These are phyloP conservation scores for Bipolaris cookei DNA, from an alignment of 2,329 filamentous ascomycete genomes.

Conservation along the genomic window DNA sequence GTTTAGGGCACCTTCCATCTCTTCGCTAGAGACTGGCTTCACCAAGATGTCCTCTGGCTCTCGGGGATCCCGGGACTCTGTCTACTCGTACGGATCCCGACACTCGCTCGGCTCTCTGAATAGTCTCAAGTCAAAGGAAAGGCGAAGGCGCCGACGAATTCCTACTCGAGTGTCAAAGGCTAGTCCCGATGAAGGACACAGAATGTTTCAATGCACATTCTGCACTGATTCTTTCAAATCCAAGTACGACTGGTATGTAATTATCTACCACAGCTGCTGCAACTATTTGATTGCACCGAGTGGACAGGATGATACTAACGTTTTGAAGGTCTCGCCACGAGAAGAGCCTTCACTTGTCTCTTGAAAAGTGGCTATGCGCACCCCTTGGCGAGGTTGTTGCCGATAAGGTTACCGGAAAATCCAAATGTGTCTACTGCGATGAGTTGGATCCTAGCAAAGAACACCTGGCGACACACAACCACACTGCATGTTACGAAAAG, in stretches of 20 bases:
- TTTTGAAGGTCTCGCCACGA: slow-evolving; percentile 50
- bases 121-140: slow-evolving; percentile 60
- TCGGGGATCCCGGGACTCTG: slow-evolving; percentile 61
- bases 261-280: background rate
- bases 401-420: slow-evolving; percentile 63
- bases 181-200: slow-evolving; percentile 28
- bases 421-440: slow-evolving; percentile 66
- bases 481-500: slow-evolving; percentile 70
- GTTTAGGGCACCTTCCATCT: slow-evolving; percentile 59
- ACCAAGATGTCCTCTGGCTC: slow-evolving; percentile 61
- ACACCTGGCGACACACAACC: slow-evolving; percentile 67
- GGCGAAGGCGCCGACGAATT: slow-evolving; percentile 62
- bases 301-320: background rate
- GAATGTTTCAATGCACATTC: slow-evolving; percentile 50
- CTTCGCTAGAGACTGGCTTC: slow-evolving; percentile 60
- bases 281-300: no score
- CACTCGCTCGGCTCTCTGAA: slow-evolving; percentile 64
- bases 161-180: slow-evolving; percentile 47
- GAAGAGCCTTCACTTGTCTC: slow-evolving; percentile 48
- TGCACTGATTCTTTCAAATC: slow-evolving; percentile 50
- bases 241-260: slow-evolving; percentile 49
- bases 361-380: slow-evolving; percentile 60
- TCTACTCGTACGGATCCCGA: slow-evolving; percentile 63
- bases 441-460: slow-evolving; percentile 59
- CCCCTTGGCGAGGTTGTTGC: slow-evolving; percentile 63